Percentiles rank a stretch among this genome's conserved stretches.
Evolutionary conservation across 202 grass and related monocot genomes (phyloP).

Genomic region (Carex arenaria): DNA sequence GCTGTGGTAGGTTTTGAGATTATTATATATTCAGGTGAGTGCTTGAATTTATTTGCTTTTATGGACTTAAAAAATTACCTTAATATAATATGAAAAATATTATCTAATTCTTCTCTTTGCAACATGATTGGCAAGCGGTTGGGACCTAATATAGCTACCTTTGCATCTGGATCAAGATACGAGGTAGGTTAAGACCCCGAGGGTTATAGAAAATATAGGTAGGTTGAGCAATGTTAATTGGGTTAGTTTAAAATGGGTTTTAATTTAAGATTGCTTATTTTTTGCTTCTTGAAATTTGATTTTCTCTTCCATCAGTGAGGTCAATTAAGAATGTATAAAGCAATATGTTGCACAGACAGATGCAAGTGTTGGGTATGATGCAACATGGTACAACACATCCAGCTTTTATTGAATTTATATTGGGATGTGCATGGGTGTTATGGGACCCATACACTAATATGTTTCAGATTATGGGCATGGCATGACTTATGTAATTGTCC

Average conservation of each 20-base stretch:
- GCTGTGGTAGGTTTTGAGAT: conserved; percentile 76
- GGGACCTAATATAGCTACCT: conserved; percentile 16
- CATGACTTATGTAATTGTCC: background rate
- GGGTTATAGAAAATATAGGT: background rate
- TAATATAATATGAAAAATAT: background rate
- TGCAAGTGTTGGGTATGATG: background rate
- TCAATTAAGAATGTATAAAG: background rate
- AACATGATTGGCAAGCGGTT: conserved; percentile 24
- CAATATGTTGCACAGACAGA: background rate
- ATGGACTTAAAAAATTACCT: background rate
- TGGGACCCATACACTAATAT: background rate
- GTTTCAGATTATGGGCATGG: background rate
- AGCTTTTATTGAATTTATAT: background rate
- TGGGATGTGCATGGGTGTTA: background rate
- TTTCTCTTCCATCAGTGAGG: background rate
- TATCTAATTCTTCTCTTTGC: conserved; percentile 18
- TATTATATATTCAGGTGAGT: conserved; percentile 92
- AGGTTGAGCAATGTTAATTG: background rate
- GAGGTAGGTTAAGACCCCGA: conserved; percentile 13
- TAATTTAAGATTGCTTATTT: background rate
- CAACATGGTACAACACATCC: background rate
- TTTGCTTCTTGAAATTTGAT: background rate
- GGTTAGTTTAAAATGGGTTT: background rate
- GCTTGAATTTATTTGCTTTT: conserved; percentile 40
- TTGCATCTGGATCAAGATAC: conserved; percentile 28